These are phyloP conservation scores for Antrodiella citrinella DNA, from an alignment of 768 basidiomycete species.

Conservation along the genomic window DNA sequence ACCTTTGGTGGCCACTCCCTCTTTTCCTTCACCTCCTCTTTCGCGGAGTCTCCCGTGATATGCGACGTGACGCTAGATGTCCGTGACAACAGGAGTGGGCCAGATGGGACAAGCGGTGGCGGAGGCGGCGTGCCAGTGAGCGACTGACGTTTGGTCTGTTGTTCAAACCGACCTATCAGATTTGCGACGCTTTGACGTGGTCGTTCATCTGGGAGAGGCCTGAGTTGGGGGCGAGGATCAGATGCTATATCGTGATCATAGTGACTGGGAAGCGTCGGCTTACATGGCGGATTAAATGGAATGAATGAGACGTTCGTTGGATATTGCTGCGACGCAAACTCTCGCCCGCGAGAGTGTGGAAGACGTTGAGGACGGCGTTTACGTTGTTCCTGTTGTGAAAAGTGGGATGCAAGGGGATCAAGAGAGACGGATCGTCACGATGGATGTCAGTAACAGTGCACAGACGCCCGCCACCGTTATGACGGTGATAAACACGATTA, in stretches of 20 bases:
- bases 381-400: neutral
- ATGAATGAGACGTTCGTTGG: neutral
- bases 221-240: constrained; percentile 18
- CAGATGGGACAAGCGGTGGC: neutral
- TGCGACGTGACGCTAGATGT: constrained; percentile 65
- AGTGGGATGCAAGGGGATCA: neutral
- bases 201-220: constrained; percentile 84
- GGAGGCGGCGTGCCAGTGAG: constrained; percentile 22
- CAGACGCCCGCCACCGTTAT: neutral
- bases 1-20: constrained; percentile 64
- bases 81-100: constrained; percentile 28
- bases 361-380: neutral
- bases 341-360: constrained; percentile 14
- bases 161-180: constrained; percentile 85
- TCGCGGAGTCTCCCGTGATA: constrained; percentile 51
- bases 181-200: constrained; percentile 84
- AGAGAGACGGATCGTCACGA: neutral
- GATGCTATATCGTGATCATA: neutral
- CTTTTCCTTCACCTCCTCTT: constrained; percentile 62
- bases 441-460: neutral
- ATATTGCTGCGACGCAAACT: neutral
- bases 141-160: constrained; percentile 62
- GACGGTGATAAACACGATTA: neutral
- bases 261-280: neutral
- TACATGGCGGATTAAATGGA: neutral